These are phyloP conservation scores for Globisporangium orthogonon DNA, from an alignment of 352 stramenopile genomes.

Conservation along the genomic window DNA sequence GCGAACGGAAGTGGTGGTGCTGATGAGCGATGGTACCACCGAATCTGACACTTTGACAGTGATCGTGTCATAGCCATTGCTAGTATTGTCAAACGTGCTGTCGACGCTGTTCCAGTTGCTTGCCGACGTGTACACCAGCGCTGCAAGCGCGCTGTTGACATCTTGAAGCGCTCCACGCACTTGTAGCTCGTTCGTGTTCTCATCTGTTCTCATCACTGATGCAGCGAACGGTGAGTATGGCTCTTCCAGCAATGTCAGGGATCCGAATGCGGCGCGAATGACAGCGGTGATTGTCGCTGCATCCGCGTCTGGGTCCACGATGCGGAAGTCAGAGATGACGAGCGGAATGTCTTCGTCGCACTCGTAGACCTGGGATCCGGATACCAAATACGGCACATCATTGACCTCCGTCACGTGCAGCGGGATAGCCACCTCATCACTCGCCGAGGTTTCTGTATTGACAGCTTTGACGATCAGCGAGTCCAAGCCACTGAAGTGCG, in stretches of 20 bases:
- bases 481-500: slow-evolving; percentile 41
- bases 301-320: slow-evolving; percentile 42
- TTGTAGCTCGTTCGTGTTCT: slow-evolving; percentile 11
- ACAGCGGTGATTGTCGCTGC: slow-evolving; percentile 11
- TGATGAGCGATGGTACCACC: slow-evolving; percentile 17
- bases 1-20: slow-evolving; percentile 22
- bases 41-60: slow-evolving; percentile 31
- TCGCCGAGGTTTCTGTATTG: slow-evolving; percentile 4
- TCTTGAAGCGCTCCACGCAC: slow-evolving; percentile 30
- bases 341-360: slow-evolving; percentile 47
- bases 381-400: slow-evolving; percentile 52
- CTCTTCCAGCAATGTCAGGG: slow-evolving; percentile 24
- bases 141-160: slow-evolving; percentile 36
- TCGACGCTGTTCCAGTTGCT: slow-evolving; percentile 65
- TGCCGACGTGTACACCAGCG: slow-evolving; percentile 47
- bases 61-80: slow-evolving; percentile 37
- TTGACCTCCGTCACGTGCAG: slow-evolving; percentile 51
- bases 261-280: slow-evolving; percentile 24
- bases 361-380: slow-evolving; percentile 31
- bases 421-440: slow-evolving; percentile 30
- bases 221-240: background rate
- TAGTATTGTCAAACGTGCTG: slow-evolving; percentile 9
- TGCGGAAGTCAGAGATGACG: slow-evolving; percentile 29
- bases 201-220: background rate
- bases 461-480: slow-evolving; percentile 27